These are phyloP conservation scores for Tinospora cordifolia DNA, from an alignment of 164 flowering plant genomes.

Conservation along the genomic window DNA sequence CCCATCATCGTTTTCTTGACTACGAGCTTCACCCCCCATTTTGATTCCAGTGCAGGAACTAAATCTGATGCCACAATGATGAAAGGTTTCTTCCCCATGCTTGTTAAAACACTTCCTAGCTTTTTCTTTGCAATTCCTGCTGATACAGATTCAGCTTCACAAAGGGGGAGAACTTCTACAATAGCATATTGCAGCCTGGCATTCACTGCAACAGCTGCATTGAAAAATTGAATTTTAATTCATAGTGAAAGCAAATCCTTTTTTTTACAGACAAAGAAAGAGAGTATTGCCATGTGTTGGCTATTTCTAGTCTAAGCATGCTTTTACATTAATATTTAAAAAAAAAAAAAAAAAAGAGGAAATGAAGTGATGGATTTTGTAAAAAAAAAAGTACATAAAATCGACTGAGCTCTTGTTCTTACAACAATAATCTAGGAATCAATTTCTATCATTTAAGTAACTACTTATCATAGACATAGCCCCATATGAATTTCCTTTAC, in stretches of 20 bases:
- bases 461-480: no score
- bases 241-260: not conserved
- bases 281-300: not conserved
- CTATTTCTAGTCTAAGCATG: not conserved
- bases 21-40: slow-evolving; percentile 68
- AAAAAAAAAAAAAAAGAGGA: not conserved
- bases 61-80: slow-evolving; percentile 78
- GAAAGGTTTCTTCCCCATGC: slow-evolving; percentile 39
- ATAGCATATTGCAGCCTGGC: slow-evolving; percentile 78
- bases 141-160: slow-evolving; percentile 31
- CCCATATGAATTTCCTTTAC: no score
- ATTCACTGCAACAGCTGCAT: slow-evolving; percentile 95
- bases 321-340: not conserved
- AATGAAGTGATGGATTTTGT: no score
- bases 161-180: slow-evolving; percentile 40
- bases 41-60: slow-evolving; percentile 59
- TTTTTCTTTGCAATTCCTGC: slow-evolving; percentile 35
- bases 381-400: no score
- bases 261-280: not conserved
- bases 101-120: slow-evolving; percentile 52
- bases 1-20: slow-evolving; percentile 59
- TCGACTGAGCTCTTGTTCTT: no score
- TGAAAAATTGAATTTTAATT: slow-evolving; percentile 10
- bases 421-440: no score
- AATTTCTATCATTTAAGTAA: no score